A percentile compares a stretch with the other conserved stretches of the same genome.
Conservation (phyloP, 768 basidiomycete genomes). For the Suillus decipiens region DNA sequence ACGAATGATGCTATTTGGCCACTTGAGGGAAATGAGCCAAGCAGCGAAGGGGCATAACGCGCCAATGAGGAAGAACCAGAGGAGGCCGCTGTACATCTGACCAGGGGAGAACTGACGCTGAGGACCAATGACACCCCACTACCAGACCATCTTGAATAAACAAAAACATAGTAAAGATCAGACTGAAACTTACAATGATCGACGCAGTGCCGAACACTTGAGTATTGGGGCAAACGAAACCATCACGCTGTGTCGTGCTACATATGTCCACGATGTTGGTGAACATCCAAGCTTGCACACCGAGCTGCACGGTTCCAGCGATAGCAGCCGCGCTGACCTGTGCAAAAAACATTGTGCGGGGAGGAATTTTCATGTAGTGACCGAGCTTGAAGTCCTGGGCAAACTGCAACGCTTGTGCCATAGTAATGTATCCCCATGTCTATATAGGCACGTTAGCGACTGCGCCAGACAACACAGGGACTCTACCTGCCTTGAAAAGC, state of each 20-base stretch:
- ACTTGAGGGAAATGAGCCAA: slow-evolving; percentile 53
- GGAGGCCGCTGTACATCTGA: slow-evolving; percentile 45
- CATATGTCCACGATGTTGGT: slow-evolving; percentile 39
- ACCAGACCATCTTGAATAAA: slow-evolving; percentile 14
- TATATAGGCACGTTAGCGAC: slow-evolving; percentile 21
- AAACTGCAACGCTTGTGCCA: slow-evolving; percentile 67
- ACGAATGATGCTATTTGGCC: slow-evolving; percentile 57
- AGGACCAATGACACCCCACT: slow-evolving; percentile 68
- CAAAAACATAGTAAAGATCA: not conserved
- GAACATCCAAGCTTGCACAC: slow-evolving; percentile 65
- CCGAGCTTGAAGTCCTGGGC: slow-evolving; percentile 77
- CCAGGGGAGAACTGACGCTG: slow-evolving; percentile 65
- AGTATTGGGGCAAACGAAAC: slow-evolving; percentile 33
- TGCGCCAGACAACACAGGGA: slow-evolving; percentile 13
- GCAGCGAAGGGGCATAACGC: slow-evolving; percentile 54
- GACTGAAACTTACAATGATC: slow-evolving; percentile 45
- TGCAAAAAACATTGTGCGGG: slow-evolving; percentile 65
- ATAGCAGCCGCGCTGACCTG: slow-evolving; percentile 65
- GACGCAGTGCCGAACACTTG: slow-evolving; percentile 55
- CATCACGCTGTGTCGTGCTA: slow-evolving; percentile 25
- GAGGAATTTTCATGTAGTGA: slow-evolving; percentile 72
- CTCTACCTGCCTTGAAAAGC: slow-evolving; percentile 68
- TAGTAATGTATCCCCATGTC: slow-evolving; percentile 69
- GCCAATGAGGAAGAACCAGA: slow-evolving; percentile 79
- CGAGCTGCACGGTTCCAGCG: slow-evolving; percentile 67